phyloP scores from a whole-genome alignment of 345 rosid genomes.

The Crucihimalaya himalaica region DNA sequence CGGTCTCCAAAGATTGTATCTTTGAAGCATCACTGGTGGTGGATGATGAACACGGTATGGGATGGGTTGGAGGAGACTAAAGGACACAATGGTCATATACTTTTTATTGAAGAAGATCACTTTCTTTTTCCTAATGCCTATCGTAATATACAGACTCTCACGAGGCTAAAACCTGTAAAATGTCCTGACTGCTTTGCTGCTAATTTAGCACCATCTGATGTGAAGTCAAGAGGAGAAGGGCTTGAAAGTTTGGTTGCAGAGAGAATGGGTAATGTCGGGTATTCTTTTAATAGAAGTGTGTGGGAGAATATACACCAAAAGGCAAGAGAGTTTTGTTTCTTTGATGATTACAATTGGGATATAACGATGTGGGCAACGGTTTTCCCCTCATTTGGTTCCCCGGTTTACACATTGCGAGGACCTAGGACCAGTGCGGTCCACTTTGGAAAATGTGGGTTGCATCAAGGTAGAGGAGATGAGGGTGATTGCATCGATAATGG shows the following conservation, averaged over 20 bases:
- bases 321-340: constrained; percentile 84
- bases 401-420: constrained; percentile 84
- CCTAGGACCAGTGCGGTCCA: constrained; percentile 92
- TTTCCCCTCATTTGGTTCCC: constrained; percentile 85
- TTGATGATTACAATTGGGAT: constrained; percentile 98
- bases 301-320: constrained; percentile 83
- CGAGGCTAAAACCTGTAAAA: constrained; percentile 58
- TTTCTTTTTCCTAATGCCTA: constrained; percentile 93
- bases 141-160: constrained; percentile 78
- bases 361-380: constrained; percentile 98
- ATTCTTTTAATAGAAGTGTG: constrained; percentile 76
- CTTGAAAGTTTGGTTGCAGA: constrained; percentile 71
- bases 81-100: constrained; percentile 65
- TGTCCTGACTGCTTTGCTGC: constrained; percentile 91
- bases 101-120: constrained; percentile 98
- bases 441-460: constrained; percentile 97
- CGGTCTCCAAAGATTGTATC: constrained; percentile 83
- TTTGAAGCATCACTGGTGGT: constrained; percentile 99
- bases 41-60: constrained; percentile 99
- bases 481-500: constrained; percentile 84
- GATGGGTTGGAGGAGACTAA: constrained; percentile 84
- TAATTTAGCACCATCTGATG: constrained; percentile 90
- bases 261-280: constrained; percentile 95
- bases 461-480: constrained; percentile 69
- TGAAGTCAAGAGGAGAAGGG: constrained; percentile 88